Evolutionary conservation across 2,329 filamentous ascomycete species (phyloP), one percentile per base, ranked within the genome.

Genomic region (Sporothrix euskadiensis): DNA sequence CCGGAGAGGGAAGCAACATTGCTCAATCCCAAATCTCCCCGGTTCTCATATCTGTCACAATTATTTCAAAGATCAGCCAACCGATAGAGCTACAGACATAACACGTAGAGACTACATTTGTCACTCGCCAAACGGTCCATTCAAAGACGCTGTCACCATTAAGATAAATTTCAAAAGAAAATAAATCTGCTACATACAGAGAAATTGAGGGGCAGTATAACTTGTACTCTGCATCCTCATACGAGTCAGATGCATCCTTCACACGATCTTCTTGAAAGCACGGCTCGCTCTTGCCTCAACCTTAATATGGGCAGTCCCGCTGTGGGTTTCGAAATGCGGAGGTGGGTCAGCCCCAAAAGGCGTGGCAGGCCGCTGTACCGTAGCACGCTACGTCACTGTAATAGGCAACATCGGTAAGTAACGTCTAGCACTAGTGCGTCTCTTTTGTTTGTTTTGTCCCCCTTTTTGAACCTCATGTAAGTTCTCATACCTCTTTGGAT

Each of bases 261-360:
- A 16, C 1, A 32, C 3, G 4, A 26, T 30, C 26, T 1, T 16
- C 26, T 10, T 57, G 56, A 57, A 26, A 26, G 26, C 14, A 22
- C 5, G 14, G 30, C 56, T 49, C 30, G 56, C 56, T 59, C 30
- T 16, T 35, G 30, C 30, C 30, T 59, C 26, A 22, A 30, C 26
- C 19, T 7, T 14, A 49, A 49, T 19, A 49, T 16, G 14, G 30
- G 35, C 7, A 59, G 56, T 59, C 56, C 30, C 30, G 30, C 56
- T 35, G 56, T 30, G 30, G 39, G 8, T 44, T 35, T n/a, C 2
- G 30, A 66, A 66, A 47, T 22, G 61, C 39, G 61, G 61, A 39
- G 61, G 61, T 66, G 61, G 61, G 61, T 26, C 39, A 30, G n/a
- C 61, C n/a, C 39, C n/a, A 30, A 44, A 65, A 30, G 61, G 61